Evolutionary conservation across 129 eudicot species (phyloP), one percentile per base, ranked within the genome.

Genomic region (Deinandra increscens): DNA sequence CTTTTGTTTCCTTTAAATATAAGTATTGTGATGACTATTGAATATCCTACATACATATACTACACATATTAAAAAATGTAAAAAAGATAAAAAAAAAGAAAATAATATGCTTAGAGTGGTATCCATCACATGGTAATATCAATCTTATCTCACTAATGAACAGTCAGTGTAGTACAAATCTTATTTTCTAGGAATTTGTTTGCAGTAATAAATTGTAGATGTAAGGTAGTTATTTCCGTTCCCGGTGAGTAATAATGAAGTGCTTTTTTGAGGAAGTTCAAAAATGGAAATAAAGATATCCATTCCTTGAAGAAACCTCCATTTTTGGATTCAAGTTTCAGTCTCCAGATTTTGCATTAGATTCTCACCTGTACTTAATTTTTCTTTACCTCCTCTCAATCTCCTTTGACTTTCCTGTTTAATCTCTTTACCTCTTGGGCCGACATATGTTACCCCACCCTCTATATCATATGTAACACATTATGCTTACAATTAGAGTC

Each of bases 201-300:
- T 17, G 22, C 17, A 15, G 19, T 9, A 18, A 54, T 13, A 14
- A 9, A 31, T 20, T 67, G 38, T 9, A 54, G 22, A 34, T 68
- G 42, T 69, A 34, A 51, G 23, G 19, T 43, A 22, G 22, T 37
- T 13, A 15, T 70, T 56, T 70, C 75, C 66, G 1, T 29, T 70
- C 56, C 42, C 66, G 42, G 75, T 56, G 75, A 58, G 66, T 70
- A 55, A 70, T 70, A 56, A 70, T 70, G 56, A 70, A 70, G 31
- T 70, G 66, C 75, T 70, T 56, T 69, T 67, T 56, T 23, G n/a
- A 38, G 17, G 55, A 59, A 42, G 75, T 70, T 70, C 55, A 70
- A 41, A 70, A 58, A 58, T 58, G 64, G 41, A 58, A 58, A 58
- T 12, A 29, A 58, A 58, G 39, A 58, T 11, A 26, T 14, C 41